Conservation (phyloP, 2,329 filamentous ascomycete species). For the Macrophomina tecta region DNA sequence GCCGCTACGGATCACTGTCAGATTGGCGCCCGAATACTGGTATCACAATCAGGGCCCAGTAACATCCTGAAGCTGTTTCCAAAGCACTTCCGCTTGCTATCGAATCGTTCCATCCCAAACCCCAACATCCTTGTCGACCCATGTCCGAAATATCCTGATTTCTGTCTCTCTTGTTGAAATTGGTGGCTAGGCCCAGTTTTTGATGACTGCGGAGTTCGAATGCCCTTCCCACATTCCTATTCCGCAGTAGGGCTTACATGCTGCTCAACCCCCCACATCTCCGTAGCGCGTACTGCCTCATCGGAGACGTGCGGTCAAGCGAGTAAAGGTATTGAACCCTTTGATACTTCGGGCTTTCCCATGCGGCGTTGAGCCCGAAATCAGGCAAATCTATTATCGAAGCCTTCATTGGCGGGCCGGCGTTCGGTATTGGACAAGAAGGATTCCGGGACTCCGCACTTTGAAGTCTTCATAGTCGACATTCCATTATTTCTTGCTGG, state of each 20-base stretch:
- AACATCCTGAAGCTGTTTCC: neutral
- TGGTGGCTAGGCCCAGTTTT: neutral
- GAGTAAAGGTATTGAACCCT: neutral
- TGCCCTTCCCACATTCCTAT: neutral
- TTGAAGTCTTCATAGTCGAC: no score
- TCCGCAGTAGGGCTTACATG: constrained; percentile 2
- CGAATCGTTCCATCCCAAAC: neutral
- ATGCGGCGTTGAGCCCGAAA: no score
- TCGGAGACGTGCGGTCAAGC: constrained; percentile 1
- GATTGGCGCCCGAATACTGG: neutral
- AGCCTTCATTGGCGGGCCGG: no score
- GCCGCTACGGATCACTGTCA: neutral
- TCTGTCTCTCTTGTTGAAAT: neutral
- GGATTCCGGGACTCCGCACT: neutral
- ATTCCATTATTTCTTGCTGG: neutral
- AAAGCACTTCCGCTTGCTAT: neutral
- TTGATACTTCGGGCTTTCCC: no score
- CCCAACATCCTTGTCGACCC: neutral
- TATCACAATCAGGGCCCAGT: neutral
- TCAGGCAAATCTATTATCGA: neutral
- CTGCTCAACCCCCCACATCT: neutral
- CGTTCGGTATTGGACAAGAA: neutral
- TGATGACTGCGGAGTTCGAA: neutral
- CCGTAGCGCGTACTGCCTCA: neutral
- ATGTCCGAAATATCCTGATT: neutral